Base-by-base conservation (phyloP, 495 filamentous ascomycete genomes). In the Tuber indicum region DNA sequence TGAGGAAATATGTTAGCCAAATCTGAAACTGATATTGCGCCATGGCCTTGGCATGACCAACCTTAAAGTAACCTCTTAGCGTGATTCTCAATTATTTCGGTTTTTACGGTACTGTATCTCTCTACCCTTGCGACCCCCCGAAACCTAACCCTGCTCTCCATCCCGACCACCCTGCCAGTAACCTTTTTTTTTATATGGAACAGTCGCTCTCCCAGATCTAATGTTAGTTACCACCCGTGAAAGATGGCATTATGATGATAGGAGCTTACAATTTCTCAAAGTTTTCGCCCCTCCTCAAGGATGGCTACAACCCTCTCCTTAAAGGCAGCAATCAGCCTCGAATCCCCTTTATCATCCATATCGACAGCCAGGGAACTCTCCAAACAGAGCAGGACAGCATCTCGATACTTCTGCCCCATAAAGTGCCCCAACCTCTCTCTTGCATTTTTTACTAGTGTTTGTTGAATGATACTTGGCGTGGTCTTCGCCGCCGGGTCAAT, bases 221-320 rank as follows among this genome's bases (percentile, higher is more conserved):
- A 12, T 8, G 8, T 14, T 32, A 66, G 26, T 3, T 32, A 14
- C 58, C n/a, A 26, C 26, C 6, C 4, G 3, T 2, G n/a, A 62
- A 62, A 32, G 58, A 26, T 14, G 26, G 26, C 3, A 66, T 41
- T 5, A 41, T 41, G 12, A 32, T 66, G 12, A 17, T 32, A 26
- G n/a, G n/a, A 16, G 26, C 58, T 66, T 66, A 26, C 58, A 8
- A 58, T 58, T 58, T 26, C 52, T 75, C n/a, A 58, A 58, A 76
- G 49, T 6, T 32, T 58, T 26, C 42, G 41, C 19, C 77, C 74
- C 69, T 49, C 74, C 23, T 78, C 52, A 26, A 66, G 70, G 47
- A 75, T 70, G 70, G 74, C 66, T 70, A 80, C 42, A 32, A 78
- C 78, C 21, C 70, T 75, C 69, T 78, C 66, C 32, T 75, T 75